phyloP scores from a whole-genome alignment of 371 early-diverging fungal genomes.

The Rhizopus microsporus region DNA sequence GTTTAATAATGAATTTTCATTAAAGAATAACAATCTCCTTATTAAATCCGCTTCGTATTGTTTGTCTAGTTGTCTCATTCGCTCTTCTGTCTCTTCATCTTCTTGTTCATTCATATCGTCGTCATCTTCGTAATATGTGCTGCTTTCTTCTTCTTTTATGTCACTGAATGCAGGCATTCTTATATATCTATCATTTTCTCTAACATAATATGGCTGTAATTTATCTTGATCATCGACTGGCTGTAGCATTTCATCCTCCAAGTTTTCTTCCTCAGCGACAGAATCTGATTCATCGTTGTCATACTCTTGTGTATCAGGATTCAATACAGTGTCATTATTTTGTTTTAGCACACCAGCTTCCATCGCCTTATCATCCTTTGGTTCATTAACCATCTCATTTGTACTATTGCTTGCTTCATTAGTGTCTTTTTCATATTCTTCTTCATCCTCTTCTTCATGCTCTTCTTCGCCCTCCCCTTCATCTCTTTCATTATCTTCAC shows the following conservation, averaged over 20 bases:
- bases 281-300: not conserved
- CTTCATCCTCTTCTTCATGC: slow-evolving; percentile 3
- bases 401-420: not conserved
- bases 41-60: not conserved
- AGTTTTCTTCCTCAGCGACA: not conserved
- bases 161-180: not conserved
- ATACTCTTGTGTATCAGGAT: not conserved
- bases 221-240: slow-evolving; percentile 7
- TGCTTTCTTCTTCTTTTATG: not conserved
- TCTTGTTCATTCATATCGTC: slow-evolving; percentile 1
- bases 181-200: not conserved
- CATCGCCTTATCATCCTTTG: too few species aligned
- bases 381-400: too few species aligned
- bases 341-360: too few species aligned
- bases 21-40: not conserved
- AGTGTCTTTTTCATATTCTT: not conserved
- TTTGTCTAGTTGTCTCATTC: not conserved
- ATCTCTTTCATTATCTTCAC: too few species aligned
- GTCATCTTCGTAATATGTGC: not conserved
- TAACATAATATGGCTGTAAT: not conserved
- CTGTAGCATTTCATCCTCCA: slow-evolving; percentile 7
- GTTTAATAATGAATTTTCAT: not conserved
- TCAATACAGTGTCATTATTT: not conserved
- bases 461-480: too few species aligned
- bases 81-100: not conserved